Percentiles rank a stretch among this genome's conserved stretches.
phyloP scores from a whole-genome alignment of 352 stramenopile genomes.

The Phytopythium boreale region DNA sequence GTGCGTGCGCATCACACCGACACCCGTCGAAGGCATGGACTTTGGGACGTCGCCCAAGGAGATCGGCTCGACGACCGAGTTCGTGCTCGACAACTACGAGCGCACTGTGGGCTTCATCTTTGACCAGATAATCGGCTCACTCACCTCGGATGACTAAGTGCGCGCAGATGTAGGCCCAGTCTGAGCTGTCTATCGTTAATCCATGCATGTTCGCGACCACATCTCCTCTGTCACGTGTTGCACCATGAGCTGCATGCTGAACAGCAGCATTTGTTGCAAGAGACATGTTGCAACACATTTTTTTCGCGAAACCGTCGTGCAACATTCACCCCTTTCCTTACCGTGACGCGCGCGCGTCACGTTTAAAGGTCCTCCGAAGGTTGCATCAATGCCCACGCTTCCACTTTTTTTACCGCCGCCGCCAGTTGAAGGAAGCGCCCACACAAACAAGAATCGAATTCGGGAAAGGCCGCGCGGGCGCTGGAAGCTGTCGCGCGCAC shows the following conservation, averaged over 20 bases:
- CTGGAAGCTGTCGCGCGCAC: background rate
- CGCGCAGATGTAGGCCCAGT: background rate
- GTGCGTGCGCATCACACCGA: slow-evolving; percentile 45
- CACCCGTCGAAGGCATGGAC: slow-evolving; percentile 14
- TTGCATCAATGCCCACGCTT: slow-evolving; percentile 3
- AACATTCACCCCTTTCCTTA: background rate
- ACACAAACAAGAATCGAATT: background rate
- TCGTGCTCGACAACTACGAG: slow-evolving; percentile 35
- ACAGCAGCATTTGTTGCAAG: background rate
- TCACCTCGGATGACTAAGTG: slow-evolving; percentile 9
- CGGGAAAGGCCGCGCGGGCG: background rate
- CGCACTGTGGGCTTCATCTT: slow-evolving; percentile 35
- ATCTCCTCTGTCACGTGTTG: no score
- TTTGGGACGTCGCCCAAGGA: slow-evolving; percentile 26
- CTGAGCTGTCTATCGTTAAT: no score
- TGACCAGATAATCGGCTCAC: slow-evolving; percentile 25
- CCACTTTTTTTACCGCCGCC: background rate
- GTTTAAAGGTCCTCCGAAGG: background rate
- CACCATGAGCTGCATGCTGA: no score
- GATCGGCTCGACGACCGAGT: slow-evolving; percentile 34
- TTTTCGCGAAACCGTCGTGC: background rate
- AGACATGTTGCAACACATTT: no score
- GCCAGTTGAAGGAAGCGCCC: background rate
- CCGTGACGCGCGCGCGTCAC: slow-evolving; percentile 6
- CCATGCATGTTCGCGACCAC: no score